Percentiles rank a stretch among this genome's conserved stretches.
These are phyloP conservation scores for Bocquillonia castaneifolia DNA, from an alignment of 441 rosid species.

Conservation along the genomic window DNA sequence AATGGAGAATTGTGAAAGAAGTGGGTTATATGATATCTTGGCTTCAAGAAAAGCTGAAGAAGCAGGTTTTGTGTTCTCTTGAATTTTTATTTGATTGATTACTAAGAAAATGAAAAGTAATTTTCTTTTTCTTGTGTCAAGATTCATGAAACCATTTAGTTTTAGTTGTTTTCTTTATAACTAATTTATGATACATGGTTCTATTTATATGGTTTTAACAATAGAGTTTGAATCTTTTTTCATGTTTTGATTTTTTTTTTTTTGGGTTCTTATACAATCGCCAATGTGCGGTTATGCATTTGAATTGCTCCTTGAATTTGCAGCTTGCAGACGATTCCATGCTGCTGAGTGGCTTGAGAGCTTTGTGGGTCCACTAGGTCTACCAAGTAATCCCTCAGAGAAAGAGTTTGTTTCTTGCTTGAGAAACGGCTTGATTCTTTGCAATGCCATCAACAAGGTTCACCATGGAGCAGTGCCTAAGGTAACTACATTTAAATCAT, in stretches of 20 bases:
- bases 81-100: conserved; percentile 4
- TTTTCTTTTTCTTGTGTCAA: background rate
- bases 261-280: background rate
- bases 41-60: conserved; percentile 93
- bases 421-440: conserved; percentile 73
- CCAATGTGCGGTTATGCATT: background rate
- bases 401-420: conserved; percentile 75
- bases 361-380: conserved; percentile 57
- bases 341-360: conserved; percentile 72
- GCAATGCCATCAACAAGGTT: conserved; percentile 80
- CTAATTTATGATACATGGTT: background rate
- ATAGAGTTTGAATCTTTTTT: background rate
- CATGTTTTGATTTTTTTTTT: background rate
- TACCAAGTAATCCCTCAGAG: conserved; percentile 61
- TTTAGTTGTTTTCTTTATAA: background rate
- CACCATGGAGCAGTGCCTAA: conserved; percentile 75
- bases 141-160: background rate
- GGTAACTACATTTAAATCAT: conserved; percentile 33
- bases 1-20: conserved; percentile 52
- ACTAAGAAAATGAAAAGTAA: background rate
- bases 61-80: conserved; percentile 42
- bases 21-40: conserved; percentile 51
- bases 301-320: conserved; percentile 13
- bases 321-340: conserved; percentile 67
- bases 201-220: background rate